Evolutionary conservation across 75 land plant genomes (phyloP).

Genomic region (Chamaecyparis obtusa): DNA sequence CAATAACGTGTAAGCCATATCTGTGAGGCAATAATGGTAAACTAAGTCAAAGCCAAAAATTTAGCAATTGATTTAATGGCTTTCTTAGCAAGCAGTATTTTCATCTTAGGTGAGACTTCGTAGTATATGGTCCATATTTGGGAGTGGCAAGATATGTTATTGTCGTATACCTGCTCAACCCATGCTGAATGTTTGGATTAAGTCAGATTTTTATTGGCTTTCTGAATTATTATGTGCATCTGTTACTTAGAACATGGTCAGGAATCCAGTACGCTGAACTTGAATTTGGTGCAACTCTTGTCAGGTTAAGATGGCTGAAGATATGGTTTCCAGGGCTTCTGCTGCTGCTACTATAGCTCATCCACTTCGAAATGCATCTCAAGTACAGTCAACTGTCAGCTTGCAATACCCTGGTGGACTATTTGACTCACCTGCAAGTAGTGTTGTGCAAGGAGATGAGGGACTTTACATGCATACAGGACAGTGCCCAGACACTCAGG

Average conservation of each 20-base stretch:
- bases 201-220: not conserved
- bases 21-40: not conserved
- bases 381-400: conserved; percentile 6
- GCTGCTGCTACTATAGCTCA: conserved; percentile 33
- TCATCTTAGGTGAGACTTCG: not conserved
- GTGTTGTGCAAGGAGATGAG: conserved; percentile 23
- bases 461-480: conserved; percentile 6
- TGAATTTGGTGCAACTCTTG: conserved; percentile 1
- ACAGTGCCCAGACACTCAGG: not conserved
- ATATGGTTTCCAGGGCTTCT: conserved; percentile 60
- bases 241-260: not conserved
- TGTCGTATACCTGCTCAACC: conserved; percentile 1
- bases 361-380: conserved; percentile 3
- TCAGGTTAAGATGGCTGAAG: conserved; percentile 89
- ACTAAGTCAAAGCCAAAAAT: not conserved
- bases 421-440: conserved; percentile 15
- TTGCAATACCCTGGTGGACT: conserved; percentile 9
- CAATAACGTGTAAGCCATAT: too few species aligned
- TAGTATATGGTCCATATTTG: not conserved
- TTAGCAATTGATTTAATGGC: not conserved
- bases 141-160: not conserved
- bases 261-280: not conserved
- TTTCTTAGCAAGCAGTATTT: not conserved
- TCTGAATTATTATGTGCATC: not conserved
- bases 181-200: not conserved